Conservation (phyloP, 148 eudicot genomes). For the Camellia sinensis region DNA sequence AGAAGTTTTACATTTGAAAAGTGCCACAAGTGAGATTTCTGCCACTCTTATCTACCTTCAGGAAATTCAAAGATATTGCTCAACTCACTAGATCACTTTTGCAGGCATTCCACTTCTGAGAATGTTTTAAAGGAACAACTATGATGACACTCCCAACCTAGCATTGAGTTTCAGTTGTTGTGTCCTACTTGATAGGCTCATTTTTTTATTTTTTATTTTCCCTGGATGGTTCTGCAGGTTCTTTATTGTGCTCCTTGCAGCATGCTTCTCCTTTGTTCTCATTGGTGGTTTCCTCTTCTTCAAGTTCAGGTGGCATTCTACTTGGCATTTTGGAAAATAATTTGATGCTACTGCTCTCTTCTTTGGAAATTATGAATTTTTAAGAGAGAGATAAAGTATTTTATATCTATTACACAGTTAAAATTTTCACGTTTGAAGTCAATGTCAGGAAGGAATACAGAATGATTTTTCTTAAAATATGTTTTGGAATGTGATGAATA, state of each 20-base stretch:
- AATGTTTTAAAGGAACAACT: neutral
- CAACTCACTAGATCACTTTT: neutral
- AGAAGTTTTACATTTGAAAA: neutral
- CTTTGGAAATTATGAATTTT: neutral
- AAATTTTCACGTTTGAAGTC: neutral
- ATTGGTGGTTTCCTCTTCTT: constrained; percentile 37
- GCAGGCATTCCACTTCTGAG: neutral
- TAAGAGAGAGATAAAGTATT: neutral
- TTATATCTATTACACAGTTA: neutral
- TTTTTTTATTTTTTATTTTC: neutral
- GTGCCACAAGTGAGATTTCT: neutral
- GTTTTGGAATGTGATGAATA: neutral
- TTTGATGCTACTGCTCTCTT: neutral
- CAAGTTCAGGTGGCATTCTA: constrained; percentile 59
- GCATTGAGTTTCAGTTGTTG: neutral
- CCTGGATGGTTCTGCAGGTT: constrained; percentile 21
- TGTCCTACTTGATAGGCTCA: neutral
- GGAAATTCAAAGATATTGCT: neutral
- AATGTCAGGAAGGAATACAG: neutral
- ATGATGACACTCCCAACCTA: neutral
- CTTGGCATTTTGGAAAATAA: constrained; percentile 6
- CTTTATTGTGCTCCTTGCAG: constrained; percentile 25
- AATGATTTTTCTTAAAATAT: neutral
- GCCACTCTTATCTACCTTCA: neutral
- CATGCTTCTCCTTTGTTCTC: constrained; percentile 28